Base-by-base conservation (phyloP, 805 yeast genomes). In the Candida schatavii region DNA sequence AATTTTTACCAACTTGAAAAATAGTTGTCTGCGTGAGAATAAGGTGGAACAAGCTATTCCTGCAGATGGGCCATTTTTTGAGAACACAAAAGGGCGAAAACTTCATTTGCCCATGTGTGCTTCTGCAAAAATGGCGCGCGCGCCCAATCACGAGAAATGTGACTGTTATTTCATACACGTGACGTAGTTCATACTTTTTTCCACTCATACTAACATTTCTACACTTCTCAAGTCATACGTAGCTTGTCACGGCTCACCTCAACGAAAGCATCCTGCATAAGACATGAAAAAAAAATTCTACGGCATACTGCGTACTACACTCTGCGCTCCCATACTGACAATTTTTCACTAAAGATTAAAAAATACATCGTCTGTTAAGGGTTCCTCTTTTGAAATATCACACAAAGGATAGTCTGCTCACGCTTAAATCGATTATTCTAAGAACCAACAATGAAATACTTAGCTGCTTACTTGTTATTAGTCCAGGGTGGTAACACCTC, bases 381-480 rank as follows among this genome's bases (percentile, higher is more conserved):
- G n/a, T n/a, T 26, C n/a, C 34, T 30, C n/a, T 17, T 17, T 30
- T 14, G 10, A 6, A 9, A 15, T 30, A 15, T 14, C 34, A 30
- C 6, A 30, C 7, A 83, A 84, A 77, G 90, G 81, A 83, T 85
- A 84, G 90, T 85, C 91, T 78, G 91, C 51, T 47, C 50, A 53
- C 61, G 87, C 88, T 83, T 83, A 82, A 81, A 80, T 72, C 80
- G 87, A 81, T 82, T 82, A 82, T 81, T 81, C 84, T 79, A 69
- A 42, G 27, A 40, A 41, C 36, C 42, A 43, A 48, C 39, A 43
- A 31, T 89, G 97, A 93, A 89, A 87, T 91, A 91, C 84, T 85
- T 93, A 78, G 99, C 99, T 78, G 98, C 99, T 75, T 93, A 93
- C 82, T 85, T 93, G 76, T 85, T 91, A 78, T 83, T 93, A 76